These are phyloP conservation scores for Parathielavia appendiculata DNA, from an alignment of 495 filamentous ascomycete species.

Conservation along the genomic window DNA sequence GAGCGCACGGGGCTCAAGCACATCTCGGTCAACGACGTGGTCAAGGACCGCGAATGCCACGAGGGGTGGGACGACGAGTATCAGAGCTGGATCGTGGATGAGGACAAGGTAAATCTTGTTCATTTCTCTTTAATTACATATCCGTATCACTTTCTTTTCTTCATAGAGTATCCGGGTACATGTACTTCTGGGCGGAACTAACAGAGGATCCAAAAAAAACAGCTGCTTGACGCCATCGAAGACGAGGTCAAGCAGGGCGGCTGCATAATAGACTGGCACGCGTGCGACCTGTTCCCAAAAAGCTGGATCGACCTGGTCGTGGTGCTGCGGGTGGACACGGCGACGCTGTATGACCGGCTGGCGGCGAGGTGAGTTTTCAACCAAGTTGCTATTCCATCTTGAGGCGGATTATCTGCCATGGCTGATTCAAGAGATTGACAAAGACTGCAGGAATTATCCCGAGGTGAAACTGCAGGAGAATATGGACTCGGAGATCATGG, in stretches of 20 bases:
- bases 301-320: conserved; percentile 95
- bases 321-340: conserved; percentile 75
- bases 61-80: conserved; percentile 81
- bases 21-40: conserved; percentile 81
- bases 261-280: conserved; percentile 95
- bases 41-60: conserved; percentile 76
- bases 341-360: conserved; percentile 78
- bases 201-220: conserved; percentile 9
- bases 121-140: conserved; percentile 4
- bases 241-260: conserved; percentile 74
- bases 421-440: too few species aligned
- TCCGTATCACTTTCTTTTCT: conserved; percentile 5
- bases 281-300: conserved; percentile 90
- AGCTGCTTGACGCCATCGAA: conserved; percentile 88
- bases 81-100: conserved; percentile 89
- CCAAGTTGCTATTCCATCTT: not conserved
- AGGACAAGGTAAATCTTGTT: conserved; percentile 72
- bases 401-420: too few species aligned
- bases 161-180: not conserved
- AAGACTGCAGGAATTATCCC: conserved; percentile 57
- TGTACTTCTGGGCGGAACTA: not conserved
- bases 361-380: conserved; percentile 52
- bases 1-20: conserved; percentile 61
- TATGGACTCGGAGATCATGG: conserved; percentile 95
- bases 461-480: conserved; percentile 93